Evolutionary conservation across 768 basidiomycete genomes (phyloP), one percentile per base, ranked within the genome.

Genomic region (Gloeopeniophorella convolvens): DNA sequence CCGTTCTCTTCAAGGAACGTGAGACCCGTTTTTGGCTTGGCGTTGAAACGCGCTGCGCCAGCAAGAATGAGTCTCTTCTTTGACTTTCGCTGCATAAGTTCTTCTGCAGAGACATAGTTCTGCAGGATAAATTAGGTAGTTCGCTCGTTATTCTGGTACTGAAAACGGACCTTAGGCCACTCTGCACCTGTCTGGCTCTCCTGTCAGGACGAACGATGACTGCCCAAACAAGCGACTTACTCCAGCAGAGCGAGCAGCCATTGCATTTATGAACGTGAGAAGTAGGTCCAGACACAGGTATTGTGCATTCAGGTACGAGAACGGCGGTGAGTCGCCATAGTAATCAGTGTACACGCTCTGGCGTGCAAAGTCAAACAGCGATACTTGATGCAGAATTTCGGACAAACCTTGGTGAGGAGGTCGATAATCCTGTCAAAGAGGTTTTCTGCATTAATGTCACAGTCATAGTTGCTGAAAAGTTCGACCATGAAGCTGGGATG

Each of bases 371-470:
- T n/a, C 26, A 23, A 34, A 42, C 34, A 52, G 55, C 28, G 32
- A 32, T 4, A 27, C 4, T 2, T 21, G 5, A 26, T 12, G 33
- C 16, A 15, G 27, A n/a, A 26, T 24, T 48, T 15, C 5, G 31
- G 39, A 15, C 32, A 18, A 39, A 50, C 42, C 73, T 89, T 86
- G 6, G 90, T 89, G 56, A 92, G 68, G 65, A 98, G 96, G 21
- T 85, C 88, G 51, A 94, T 71, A 18, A 97, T 69, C 13, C 89
- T 75, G 63, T 98, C 94, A 59, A 94, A 95, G 48, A 98, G 68
- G 65, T 98, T 95, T 70, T 98, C 96, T 65, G 90, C 92, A 62
- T 97, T 95, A 57, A 87, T 82, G 61, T 96, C 92, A 62, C 93
- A 97, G 63, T 99, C 96, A 66, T 97, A 99, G 65, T 98, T 99